These are phyloP conservation scores for Coriaria nepalensis DNA, from an alignment of 306 rosid genomes.

Conservation along the genomic window DNA sequence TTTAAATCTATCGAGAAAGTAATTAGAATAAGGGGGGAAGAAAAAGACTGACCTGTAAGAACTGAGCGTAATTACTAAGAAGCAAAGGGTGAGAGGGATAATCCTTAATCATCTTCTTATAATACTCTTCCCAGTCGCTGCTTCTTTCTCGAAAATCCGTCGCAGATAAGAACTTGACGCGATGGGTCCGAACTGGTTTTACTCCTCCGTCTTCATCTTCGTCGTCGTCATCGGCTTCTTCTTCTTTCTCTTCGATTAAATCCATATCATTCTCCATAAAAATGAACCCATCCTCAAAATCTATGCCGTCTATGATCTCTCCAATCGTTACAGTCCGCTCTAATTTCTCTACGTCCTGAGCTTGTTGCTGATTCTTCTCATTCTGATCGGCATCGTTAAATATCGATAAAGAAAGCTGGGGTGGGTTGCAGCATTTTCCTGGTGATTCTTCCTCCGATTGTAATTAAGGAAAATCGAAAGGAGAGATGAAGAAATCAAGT, in stretches of 20 bases:
- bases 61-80: constrained; percentile 50
- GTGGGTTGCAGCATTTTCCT: constrained; percentile 18
- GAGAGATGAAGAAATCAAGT: no score
- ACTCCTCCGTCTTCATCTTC: constrained; percentile 24
- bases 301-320: constrained; percentile 16
- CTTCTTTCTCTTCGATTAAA: constrained; percentile 48
- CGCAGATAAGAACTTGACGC: constrained; percentile 16
- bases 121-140: constrained; percentile 32
- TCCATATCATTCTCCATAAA: constrained; percentile 35
- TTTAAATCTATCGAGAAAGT: not conserved
- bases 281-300: constrained; percentile 30
- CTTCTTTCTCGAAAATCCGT: constrained; percentile 21
- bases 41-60: constrained; percentile 44
- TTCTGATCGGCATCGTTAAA: constrained; percentile 22
- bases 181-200: constrained; percentile 21
- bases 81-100: constrained; percentile 51
- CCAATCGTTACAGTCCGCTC: constrained; percentile 22
- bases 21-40: not conserved
- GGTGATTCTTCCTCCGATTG: no score
- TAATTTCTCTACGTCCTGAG: constrained; percentile 11
- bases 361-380: constrained; percentile 16
- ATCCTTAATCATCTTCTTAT: constrained; percentile 42
- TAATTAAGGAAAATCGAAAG: no score
- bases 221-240: constrained; percentile 29
- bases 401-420: constrained; percentile 58